Evolutionary conservation across 306 rosid genomes (phyloP).

Genomic region (Corylus americana): DNA sequence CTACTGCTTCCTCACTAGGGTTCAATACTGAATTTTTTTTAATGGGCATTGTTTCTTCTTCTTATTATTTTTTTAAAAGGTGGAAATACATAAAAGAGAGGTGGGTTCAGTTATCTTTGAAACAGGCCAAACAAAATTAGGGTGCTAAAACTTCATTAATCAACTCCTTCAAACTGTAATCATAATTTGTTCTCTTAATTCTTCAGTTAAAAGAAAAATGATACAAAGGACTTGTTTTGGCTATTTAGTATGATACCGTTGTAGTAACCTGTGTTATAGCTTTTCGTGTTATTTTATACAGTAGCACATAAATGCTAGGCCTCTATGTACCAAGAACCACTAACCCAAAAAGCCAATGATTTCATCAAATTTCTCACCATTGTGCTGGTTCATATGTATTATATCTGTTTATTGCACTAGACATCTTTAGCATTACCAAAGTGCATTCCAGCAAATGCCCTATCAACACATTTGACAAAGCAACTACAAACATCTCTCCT

Average conservation of each 20-base stretch:
- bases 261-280: neutral
- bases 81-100: neutral
- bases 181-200: neutral
- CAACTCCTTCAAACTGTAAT: neutral
- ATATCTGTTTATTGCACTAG: neutral
- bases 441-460: neutral
- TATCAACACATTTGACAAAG: neutral
- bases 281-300: neutral
- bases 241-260: neutral
- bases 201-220: neutral
- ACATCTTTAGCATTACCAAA: neutral
- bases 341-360: neutral
- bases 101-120: neutral
- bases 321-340: neutral
- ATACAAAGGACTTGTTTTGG: neutral
- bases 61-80: neutral
- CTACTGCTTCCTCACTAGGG: neutral
- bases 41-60: neutral
- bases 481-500: neutral
- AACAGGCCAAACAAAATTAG: neutral
- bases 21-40: neutral
- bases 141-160: neutral
- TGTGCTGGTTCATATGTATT: neutral
- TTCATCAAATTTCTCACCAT: conserved; percentile 6
- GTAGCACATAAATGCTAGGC: neutral